Evolutionary conservation across 805 yeast species (phyloP).

Genomic region (Lipomyces yamanashiensis): DNA sequence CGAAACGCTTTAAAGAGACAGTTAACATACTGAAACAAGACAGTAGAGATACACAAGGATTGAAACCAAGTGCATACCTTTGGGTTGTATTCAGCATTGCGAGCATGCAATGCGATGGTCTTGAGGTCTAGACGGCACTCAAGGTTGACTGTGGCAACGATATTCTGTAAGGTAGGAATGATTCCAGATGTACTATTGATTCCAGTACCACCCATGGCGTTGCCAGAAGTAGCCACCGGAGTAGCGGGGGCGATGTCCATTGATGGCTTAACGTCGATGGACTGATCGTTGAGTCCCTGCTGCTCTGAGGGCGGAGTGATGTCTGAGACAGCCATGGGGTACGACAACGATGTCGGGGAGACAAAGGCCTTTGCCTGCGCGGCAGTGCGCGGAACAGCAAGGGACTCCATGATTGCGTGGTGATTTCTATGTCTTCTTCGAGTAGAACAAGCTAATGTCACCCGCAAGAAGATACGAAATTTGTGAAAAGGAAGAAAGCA

Average conservation of each 20-base stretch:
- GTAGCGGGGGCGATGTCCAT: slow-evolving; percentile 31
- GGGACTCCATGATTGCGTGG: slow-evolving; percentile 60
- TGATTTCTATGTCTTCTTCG: slow-evolving; percentile 4
- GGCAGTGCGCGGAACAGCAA: slow-evolving; percentile 76
- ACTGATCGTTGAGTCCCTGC: slow-evolving; percentile 11
- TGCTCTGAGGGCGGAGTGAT: slow-evolving; percentile 34
- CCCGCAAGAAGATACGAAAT: slow-evolving; percentile 24
- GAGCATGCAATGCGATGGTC: slow-evolving; percentile 96
- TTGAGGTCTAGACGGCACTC: slow-evolving; percentile 95
- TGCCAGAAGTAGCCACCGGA: slow-evolving; percentile 30
- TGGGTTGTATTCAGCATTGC: slow-evolving; percentile 98
- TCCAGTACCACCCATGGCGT: slow-evolving; percentile 14
- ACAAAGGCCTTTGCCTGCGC: slow-evolving; percentile 76
- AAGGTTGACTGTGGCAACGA: slow-evolving; percentile 95
- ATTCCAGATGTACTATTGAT: slow-evolving; percentile 89
- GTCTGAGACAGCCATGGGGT: slow-evolving; percentile 58
- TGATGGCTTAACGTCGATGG: slow-evolving; percentile 36
- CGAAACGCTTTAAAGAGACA: slow-evolving; percentile 67
- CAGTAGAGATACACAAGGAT: not conserved
- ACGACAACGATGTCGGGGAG: slow-evolving; percentile 65
- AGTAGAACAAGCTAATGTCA: slow-evolving; percentile 42
- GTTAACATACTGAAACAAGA: not conserved
- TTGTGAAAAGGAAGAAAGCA: not conserved
- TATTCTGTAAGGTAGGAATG: slow-evolving; percentile 88
- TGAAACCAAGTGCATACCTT: slow-evolving; percentile 47